Evolutionary conservation across 2,329 filamentous ascomycete genomes (phyloP).

Genomic region (Calonectria pauciramosa): DNA sequence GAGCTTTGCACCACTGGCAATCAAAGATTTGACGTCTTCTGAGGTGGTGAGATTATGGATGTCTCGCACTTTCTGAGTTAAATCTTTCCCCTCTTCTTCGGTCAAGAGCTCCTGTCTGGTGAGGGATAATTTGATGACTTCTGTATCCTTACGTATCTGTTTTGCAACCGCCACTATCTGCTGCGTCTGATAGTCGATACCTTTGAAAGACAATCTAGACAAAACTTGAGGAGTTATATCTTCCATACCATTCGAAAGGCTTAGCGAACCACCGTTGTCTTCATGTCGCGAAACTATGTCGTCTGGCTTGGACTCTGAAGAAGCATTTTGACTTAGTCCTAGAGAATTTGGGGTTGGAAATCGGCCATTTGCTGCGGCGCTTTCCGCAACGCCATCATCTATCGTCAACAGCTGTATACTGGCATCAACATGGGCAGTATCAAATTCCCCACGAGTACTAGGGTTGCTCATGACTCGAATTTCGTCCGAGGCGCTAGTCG

Average conservation of each 20-base stretch:
- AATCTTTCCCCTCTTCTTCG: background rate
- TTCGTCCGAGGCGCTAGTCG: no score
- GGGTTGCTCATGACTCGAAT: no score
- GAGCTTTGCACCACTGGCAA: background rate
- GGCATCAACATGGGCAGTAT: no score
- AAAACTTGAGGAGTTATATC: background rate
- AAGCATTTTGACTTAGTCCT: background rate
- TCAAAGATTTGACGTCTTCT: background rate
- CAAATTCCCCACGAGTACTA: no score
- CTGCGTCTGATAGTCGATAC: background rate
- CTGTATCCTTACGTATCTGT: background rate
- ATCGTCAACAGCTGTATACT: no score
- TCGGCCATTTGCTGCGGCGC: no score
- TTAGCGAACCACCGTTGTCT: background rate
- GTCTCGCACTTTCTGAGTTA: background rate
- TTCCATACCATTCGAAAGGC: background rate
- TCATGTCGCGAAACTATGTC: background rate
- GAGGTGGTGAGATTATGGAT: background rate
- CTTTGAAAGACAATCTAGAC: background rate
- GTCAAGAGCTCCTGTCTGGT: background rate
- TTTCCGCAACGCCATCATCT: no score
- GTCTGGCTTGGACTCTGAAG: background rate
- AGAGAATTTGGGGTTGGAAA: no score
- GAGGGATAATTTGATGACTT: background rate
- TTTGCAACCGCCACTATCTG: background rate